A percentile compares a stretch with the other conserved stretches of the same genome.
Conservation (phyloP, 2,329 filamentous ascomycete species). For the Ascochyta pisi region DNA sequence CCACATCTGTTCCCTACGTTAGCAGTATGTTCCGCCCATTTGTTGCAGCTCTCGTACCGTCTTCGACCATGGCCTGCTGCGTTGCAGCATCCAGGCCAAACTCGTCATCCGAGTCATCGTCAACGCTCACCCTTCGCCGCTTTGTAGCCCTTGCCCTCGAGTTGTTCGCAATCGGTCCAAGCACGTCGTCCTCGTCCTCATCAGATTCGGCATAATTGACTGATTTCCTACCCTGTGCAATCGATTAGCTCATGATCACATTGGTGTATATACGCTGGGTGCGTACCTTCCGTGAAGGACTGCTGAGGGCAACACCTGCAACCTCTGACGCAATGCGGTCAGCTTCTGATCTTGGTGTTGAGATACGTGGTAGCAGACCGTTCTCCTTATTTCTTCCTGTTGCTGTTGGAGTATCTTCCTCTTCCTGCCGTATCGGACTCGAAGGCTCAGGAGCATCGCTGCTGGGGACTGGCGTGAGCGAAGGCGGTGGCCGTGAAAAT, state of each 20-base stretch:
- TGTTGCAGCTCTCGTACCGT: constrained; percentile 52
- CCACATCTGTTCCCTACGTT: constrained; percentile 66
- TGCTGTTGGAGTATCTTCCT: constrained; percentile 50
- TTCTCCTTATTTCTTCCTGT: constrained; percentile 60
- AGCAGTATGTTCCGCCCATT: constrained; percentile 2
- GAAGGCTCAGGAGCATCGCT: constrained; percentile 75
- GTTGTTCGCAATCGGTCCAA: constrained; percentile 61
- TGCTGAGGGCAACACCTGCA: constrained; percentile 62
- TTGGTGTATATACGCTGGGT: background rate
- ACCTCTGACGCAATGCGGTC: constrained; percentile 51
- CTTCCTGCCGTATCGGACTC: constrained; percentile 72
- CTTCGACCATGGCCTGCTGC: constrained; percentile 62
- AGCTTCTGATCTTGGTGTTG: constrained; percentile 52
- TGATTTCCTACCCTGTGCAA: constrained; percentile 62
- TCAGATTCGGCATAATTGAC: constrained; percentile 88
- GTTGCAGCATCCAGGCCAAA: constrained; percentile 67
- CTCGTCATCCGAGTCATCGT: constrained; percentile 70
- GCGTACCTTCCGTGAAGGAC: constrained; percentile 79
- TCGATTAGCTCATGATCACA: background rate
- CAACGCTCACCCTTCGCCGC: constrained; percentile 67
- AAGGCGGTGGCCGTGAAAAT: constrained; percentile 41
- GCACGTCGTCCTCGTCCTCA: constrained; percentile 74
- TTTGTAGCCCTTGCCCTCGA: constrained; percentile 59
- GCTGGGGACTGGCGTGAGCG: constrained; percentile 77
- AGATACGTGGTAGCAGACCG: constrained; percentile 54